Conservation (phyloP, 768 basidiomycete species). For the Leccinum arenicola region DNA sequence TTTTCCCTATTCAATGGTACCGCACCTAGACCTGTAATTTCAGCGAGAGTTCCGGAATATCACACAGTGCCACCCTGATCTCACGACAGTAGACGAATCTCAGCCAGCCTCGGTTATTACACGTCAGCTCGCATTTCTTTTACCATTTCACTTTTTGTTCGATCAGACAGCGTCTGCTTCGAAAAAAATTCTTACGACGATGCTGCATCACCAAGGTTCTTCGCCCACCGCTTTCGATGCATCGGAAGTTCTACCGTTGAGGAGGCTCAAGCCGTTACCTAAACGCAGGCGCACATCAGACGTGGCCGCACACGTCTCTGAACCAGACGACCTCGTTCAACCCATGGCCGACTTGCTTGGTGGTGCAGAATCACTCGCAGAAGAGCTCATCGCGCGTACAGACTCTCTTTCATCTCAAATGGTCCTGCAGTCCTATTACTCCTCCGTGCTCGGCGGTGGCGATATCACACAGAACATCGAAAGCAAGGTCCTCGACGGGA, state of each 20-base stretch:
- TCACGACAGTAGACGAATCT: slow-evolving; percentile 13
- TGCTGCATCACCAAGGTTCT: slow-evolving; percentile 51
- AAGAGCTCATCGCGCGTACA: slow-evolving; percentile 56
- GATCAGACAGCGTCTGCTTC: slow-evolving; percentile 15
- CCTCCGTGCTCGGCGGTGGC: slow-evolving; percentile 49
- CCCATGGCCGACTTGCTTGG: slow-evolving; percentile 36
- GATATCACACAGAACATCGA: slow-evolving; percentile 35
- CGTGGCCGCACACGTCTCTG: slow-evolving; percentile 22
- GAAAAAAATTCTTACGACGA: slow-evolving; percentile 18
- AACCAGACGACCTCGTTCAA: slow-evolving; percentile 28
- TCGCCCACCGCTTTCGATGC: slow-evolving; percentile 59
- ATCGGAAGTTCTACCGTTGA: slow-evolving; percentile 58
- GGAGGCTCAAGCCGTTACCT: slow-evolving; percentile 75
- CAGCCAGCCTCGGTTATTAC: slow-evolving; percentile 18
- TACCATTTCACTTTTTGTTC: slow-evolving; percentile 15
- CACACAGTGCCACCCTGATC: slow-evolving; percentile 14
- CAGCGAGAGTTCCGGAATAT: not conserved
- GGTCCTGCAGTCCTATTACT: slow-evolving; percentile 62
- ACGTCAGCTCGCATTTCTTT: slow-evolving; percentile 31
- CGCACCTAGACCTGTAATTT: slow-evolving; percentile 13
- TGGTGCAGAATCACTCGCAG: slow-evolving; percentile 47
- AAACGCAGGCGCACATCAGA: slow-evolving; percentile 64
- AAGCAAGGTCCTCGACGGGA: slow-evolving; percentile 17
- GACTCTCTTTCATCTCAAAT: slow-evolving; percentile 57
- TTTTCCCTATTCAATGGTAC: slow-evolving; percentile 27